Evolutionary conservation across 2,329 filamentous ascomycete genomes (phyloP), one percentile per base, ranked within the genome.

Genomic region (Ceratocystis harringtonii): DNA sequence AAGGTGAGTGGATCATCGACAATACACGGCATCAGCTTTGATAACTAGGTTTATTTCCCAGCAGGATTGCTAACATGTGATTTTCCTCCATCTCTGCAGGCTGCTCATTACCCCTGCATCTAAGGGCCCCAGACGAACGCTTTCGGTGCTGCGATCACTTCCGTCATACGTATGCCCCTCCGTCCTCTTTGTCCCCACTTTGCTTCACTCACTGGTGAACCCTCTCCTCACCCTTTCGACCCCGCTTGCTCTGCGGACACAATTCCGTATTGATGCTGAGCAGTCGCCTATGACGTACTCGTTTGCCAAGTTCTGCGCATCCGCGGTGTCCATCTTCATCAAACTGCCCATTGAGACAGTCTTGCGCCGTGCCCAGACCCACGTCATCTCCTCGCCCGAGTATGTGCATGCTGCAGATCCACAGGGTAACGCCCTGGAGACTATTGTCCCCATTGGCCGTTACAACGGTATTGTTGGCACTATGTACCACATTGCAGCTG

Each of bases 331-430:
- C 61, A 82, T 97, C 41, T 88, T 94, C 71, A 75, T 96, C 69
- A 92, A 92, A 72, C 83, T 97, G 12, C 94, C 94, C 0, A 79
- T 97, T 3, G 94, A 99, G 76, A 97, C 92, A 0, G 88, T 96
- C 17, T 81, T 97, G 6, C 86, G 94, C 61, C 84, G 94, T 67
- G 92, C 90, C 4, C 94, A 99, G 75, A 87, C 94, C 67, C 80
- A 86, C 1, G 84, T 90, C 0, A 80, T 90, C 58, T 80, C 80
- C 17, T 79, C 80, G 15, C 79, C 80, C 1, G 71, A 76, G 10
- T 81, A 84, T 65, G 69, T 81, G 1, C 73, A 74, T 10, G 81
- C 84, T 0, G 74, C 83, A 2, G 77, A 79, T 22, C 71, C 72
- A 55, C 71, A 74, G 32, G 74, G 73, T 2, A 73, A 74, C 41